Evolutionary conservation across 371 early-diverging fungal species (phyloP), one percentile per base, ranked within the genome.

Genomic region (Syncephalastrum monosporum): DNA sequence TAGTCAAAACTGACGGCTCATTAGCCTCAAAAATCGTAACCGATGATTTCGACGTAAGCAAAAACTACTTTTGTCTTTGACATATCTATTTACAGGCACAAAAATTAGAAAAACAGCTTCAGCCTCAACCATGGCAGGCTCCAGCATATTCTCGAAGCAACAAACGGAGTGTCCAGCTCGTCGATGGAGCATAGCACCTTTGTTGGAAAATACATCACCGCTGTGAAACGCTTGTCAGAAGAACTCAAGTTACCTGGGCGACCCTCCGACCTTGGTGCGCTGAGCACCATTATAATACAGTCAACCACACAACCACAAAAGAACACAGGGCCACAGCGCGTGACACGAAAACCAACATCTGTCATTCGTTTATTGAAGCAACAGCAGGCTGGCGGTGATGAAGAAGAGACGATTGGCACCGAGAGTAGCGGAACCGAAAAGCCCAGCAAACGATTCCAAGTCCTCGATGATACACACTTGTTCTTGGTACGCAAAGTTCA

Each of bases 1-100:
- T 74, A 14, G 74, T 74, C 10, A 64, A 60, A n/a, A 59, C 59
- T 12, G 71, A 71, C 59, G 74, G 74, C 43, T 50, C 64, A 10
- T 60, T 74, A 4, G 71, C 74, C n/a, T 52, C 53, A 17, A 42
- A 13, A 16, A 14, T 52, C 6, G 38, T 38, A 15, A 16, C 41
- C 53, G 41, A 52, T 7, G 52, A 38, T 16, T 38, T 16, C 50
- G 21, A 19, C 5, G 46, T 19, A 15, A 46, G 21, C 6, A 19
- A 3, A 27, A 3, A 7, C 27, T 7, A 27, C 27, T 27, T 27
- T 27, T 46, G 5, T n/a, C 46, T 3, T 14, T n/a, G 3, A 6
- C 21, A 5, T 19, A 5, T 21, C 2, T 46, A 46, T 21, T 19
- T 12, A 21, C 19, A 46, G 5, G 21, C 16, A 46, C 6, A 14